Conservation (phyloP, 148 eudicot species). For the Camellia japonica region DNA sequence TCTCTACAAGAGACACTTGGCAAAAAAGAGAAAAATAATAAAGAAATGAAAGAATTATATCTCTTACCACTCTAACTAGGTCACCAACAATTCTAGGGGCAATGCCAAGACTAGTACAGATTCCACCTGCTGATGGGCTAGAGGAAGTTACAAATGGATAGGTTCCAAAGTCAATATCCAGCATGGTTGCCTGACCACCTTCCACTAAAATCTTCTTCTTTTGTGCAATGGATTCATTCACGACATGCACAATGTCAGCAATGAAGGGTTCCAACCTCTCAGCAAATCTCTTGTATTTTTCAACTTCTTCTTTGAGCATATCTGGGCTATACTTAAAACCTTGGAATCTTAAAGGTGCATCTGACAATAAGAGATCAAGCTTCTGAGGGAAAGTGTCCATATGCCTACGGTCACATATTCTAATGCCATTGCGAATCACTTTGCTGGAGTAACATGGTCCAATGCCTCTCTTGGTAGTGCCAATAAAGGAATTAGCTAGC, state of each 20-base stretch:
- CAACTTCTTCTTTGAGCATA: constrained; percentile 78
- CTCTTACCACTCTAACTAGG: constrained; percentile 90
- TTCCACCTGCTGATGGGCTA: constrained; percentile 98
- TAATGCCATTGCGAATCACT: constrained; percentile 83
- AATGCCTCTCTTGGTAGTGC: constrained; percentile 93
- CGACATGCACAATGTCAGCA: constrained; percentile 78
- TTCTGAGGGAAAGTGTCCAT: constrained; percentile 91
- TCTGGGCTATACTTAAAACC: constrained; percentile 64
- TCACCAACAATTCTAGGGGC: constrained; percentile 92
- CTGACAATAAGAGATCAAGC: constrained; percentile 71
- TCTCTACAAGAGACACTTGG: background rate
- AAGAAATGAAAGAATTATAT: background rate
- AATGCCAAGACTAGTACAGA: constrained; percentile 97
- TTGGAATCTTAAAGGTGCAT: constrained; percentile 80
- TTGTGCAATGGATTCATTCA: constrained; percentile 63
- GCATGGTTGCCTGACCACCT: constrained; percentile 99
- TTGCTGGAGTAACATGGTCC: constrained; percentile 91
- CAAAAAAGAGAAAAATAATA: background rate
- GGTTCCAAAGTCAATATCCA: constrained; percentile 97
- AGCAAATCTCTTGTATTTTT: constrained; percentile 78
- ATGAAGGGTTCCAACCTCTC: constrained; percentile 91
- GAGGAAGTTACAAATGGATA: constrained; percentile 97
- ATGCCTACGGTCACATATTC: constrained; percentile 85
- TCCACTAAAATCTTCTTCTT: constrained; percentile 87
- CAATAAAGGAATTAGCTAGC: constrained; percentile 87